These are phyloP conservation scores for Sedum album DNA, from an alignment of 164 flowering plant species.

Conservation along the genomic window DNA sequence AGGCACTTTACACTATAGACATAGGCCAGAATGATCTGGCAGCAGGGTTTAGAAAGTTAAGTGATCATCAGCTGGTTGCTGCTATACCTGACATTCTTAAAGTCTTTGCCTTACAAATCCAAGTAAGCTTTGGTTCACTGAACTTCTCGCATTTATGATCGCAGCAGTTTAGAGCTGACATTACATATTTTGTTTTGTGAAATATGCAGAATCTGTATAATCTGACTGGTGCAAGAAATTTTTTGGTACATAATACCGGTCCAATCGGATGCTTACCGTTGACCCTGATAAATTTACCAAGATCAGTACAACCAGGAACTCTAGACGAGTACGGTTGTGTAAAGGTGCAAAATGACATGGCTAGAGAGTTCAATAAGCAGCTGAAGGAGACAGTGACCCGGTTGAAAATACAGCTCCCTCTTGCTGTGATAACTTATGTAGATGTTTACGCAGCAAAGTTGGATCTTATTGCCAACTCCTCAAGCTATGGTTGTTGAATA, in stretches of 20 bases:
- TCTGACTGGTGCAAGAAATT: slow-evolving; percentile 13
- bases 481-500: slow-evolving; percentile 9
- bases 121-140: slow-evolving; percentile 3
- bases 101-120: slow-evolving; percentile 10
- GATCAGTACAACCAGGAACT: not conserved
- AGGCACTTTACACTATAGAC: slow-evolving; percentile 15
- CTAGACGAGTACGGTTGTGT: slow-evolving; percentile 16
- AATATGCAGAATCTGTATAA: slow-evolving; percentile 13
- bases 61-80: slow-evolving; percentile 9
- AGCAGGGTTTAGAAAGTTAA: slow-evolving; percentile 6
- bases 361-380: slow-evolving; percentile 16
- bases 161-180: not conserved
- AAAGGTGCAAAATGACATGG: slow-evolving; percentile 10
- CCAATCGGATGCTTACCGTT: slow-evolving; percentile 17
- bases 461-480: slow-evolving; percentile 11
- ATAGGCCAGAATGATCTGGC: slow-evolving; percentile 16
- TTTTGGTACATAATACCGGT: slow-evolving; percentile 17
- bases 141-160: not conserved
- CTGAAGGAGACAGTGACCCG: slow-evolving; percentile 12
- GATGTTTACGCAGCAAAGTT: slow-evolving; percentile 14
- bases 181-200: not conserved
- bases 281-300: slow-evolving; percentile 2
- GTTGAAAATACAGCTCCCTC: slow-evolving; percentile 10
- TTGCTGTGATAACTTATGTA: slow-evolving; percentile 14
- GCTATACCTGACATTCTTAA: slow-evolving; percentile 12